These are phyloP conservation scores for Crithidia brevicula DNA, from an alignment of 208 protist species.

Conservation along the genomic window DNA sequence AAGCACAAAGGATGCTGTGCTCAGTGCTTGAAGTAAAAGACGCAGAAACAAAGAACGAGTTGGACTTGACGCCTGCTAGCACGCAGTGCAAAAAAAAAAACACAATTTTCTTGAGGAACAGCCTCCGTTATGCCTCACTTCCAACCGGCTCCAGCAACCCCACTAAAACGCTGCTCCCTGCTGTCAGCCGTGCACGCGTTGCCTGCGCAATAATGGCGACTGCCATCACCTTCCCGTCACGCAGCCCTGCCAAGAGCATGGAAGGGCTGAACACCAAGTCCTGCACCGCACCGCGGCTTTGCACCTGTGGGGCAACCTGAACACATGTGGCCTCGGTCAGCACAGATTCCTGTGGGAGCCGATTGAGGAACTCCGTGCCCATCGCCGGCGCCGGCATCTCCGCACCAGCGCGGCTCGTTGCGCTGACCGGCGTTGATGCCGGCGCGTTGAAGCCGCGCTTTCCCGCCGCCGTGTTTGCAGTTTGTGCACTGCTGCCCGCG, in stretches of 20 bases:
- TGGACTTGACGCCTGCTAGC: no score
- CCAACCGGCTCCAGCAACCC: slow-evolving; percentile 16
- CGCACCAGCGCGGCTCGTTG: neutral
- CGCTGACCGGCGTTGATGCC: neutral
- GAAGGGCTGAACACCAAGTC: slow-evolving; percentile 81
- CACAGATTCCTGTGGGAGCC: slow-evolving; percentile 28
- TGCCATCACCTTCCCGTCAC: slow-evolving; percentile 81
- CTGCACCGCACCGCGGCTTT: slow-evolving; percentile 43
- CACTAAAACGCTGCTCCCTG: slow-evolving; percentile 8
- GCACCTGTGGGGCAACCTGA: slow-evolving; percentile 43
- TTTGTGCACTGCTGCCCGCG: neutral
- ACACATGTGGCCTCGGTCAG: slow-evolving; percentile 43
- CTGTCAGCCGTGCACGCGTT: slow-evolving; percentile 37
- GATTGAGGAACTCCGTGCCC: slow-evolving; percentile 16
- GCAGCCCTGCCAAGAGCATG: slow-evolving; percentile 77
- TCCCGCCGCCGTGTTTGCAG: neutral
- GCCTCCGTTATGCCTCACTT: no score
- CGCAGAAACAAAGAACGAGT: no score
- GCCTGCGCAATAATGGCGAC: slow-evolving; percentile 55
- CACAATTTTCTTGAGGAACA: no score
- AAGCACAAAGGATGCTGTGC: no score
- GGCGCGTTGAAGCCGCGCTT: neutral
- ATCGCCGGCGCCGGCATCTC: slow-evolving; percentile 18
- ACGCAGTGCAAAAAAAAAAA: neutral
- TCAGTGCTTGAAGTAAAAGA: no score